phyloP scores from a whole-genome alignment of 1,284 basidiomycete genomes.

The Microbotryomycetes sp. region DNA sequence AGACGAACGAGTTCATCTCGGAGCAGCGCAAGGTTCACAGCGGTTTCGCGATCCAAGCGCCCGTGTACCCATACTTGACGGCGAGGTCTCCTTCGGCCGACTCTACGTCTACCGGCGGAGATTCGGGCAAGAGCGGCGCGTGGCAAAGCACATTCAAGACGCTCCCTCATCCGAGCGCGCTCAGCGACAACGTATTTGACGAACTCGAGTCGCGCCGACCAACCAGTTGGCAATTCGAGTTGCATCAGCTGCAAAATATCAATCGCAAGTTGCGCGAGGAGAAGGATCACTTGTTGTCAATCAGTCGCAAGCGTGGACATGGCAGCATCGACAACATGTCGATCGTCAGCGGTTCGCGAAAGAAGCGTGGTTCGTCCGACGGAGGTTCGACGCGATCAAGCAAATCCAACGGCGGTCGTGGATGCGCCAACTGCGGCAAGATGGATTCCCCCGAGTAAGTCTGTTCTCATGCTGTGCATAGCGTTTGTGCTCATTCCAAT shows the following conservation, averaged over 20 bases:
- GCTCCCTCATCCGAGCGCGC: conserved; percentile 27
- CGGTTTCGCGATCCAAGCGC: conserved; percentile 10
- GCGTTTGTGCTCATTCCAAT: neutral
- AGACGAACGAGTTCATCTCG: conserved; percentile 27
- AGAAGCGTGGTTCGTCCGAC: conserved; percentile 3
- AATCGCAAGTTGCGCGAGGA: conserved; percentile 68
- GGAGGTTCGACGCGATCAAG: conserved; percentile 14
- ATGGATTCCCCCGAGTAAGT: conserved; percentile 32
- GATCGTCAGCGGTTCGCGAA: conserved; percentile 7
- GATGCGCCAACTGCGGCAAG: conserved; percentile 33
- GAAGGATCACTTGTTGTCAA: conserved; percentile 44
- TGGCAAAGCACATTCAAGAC: conserved; percentile 34
- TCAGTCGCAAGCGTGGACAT: conserved; percentile 27
- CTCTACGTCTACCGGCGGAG: conserved; percentile 8
- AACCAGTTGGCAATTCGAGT: conserved; percentile 85
- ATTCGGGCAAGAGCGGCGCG: neutral
- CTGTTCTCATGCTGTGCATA: neutral
- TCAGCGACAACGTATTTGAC: conserved; percentile 55
- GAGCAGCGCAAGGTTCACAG: conserved; percentile 24
- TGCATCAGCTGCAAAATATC: conserved; percentile 59
- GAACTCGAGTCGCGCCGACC: conserved; percentile 59
- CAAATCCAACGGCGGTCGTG: conserved; percentile 7
- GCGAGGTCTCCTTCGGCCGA: conserved; percentile 7
- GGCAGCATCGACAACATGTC: conserved; percentile 1
- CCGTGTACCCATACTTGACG: conserved; percentile 9